A percentile compares a stretch with the other conserved stretches of the same genome.
Evolutionary conservation across 2,329 filamentous ascomycete species (phyloP).

Genomic region (Diaporthe helianthi): DNA sequence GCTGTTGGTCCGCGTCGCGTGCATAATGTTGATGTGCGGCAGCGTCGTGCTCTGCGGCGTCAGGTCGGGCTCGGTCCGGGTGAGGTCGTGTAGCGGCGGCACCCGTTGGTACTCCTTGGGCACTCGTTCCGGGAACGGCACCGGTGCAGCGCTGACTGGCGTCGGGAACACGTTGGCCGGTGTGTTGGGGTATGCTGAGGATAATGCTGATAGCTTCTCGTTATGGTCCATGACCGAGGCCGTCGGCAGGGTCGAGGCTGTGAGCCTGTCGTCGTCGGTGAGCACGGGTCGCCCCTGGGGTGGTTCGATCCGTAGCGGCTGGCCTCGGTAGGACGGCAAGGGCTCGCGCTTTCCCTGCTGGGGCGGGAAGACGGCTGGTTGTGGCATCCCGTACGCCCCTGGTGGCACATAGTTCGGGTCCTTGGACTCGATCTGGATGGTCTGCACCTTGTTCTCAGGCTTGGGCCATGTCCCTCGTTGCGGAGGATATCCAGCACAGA

Average conservation of each 20-base stretch:
- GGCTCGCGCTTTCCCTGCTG: conserved; percentile 60
- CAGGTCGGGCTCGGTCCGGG: conserved; percentile 62
- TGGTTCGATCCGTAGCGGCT: conserved; percentile 67
- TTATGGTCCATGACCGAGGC: conserved; percentile 64
- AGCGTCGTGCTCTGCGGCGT: conserved; percentile 58
- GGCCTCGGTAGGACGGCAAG: conserved; percentile 66
- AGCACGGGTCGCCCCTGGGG: conserved; percentile 63
- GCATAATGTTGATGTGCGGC: conserved; percentile 65
- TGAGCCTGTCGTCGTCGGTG: conserved; percentile 64
- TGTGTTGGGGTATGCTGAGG: conserved; percentile 52
- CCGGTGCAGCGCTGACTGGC: conserved; percentile 62
- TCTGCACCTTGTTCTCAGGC: conserved; percentile 70
- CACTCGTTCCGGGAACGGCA: conserved; percentile 55
- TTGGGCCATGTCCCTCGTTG: conserved; percentile 81
- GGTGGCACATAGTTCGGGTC: conserved; percentile 70
- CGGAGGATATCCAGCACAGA: conserved; percentile 89
- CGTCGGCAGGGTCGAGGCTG: conserved; percentile 66
- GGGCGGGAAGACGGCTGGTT: conserved; percentile 47
- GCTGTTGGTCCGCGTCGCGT: conserved; percentile 57
- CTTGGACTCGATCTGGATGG: conserved; percentile 84
- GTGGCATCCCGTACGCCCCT: conserved; percentile 68
- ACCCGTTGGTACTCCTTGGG: conserved; percentile 66
- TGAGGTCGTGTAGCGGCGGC: conserved; percentile 66
- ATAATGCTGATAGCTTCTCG: conserved; percentile 63
- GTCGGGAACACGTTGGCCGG: conserved; percentile 66